These are phyloP conservation scores for Penicilliopsis zonata DNA, from an alignment of 495 filamentous ascomycete genomes.

Conservation along the genomic window DNA sequence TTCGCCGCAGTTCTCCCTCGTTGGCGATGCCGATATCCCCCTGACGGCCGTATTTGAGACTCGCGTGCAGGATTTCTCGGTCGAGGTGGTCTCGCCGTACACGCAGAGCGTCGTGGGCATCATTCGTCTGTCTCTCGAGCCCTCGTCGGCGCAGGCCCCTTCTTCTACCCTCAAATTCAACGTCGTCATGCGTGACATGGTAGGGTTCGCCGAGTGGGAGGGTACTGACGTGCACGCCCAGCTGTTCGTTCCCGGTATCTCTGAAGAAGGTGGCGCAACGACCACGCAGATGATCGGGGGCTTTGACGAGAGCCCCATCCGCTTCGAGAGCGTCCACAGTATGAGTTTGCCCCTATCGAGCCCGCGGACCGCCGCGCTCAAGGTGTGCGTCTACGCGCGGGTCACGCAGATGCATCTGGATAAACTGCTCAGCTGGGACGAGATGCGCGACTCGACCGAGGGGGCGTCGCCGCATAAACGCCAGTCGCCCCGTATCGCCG, in stretches of 20 bases:
- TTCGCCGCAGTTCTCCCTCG: slow-evolving; percentile 81
- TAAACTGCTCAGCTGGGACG: slow-evolving; percentile 97
- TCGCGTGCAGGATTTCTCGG: slow-evolving; percentile 82
- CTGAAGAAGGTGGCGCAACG: slow-evolving; percentile 81
- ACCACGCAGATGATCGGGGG: slow-evolving; percentile 90
- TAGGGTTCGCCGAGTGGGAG: slow-evolving; percentile 92
- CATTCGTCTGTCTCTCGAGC: slow-evolving; percentile 81
- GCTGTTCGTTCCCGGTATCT: slow-evolving; percentile 85
- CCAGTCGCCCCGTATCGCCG: slow-evolving; percentile 65
- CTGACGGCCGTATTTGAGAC: slow-evolving; percentile 90
- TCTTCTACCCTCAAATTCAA: slow-evolving; percentile 95
- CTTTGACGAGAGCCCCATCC: slow-evolving; percentile 89
- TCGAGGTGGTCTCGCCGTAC: slow-evolving; percentile 88
- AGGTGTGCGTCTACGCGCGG: slow-evolving; percentile 88
- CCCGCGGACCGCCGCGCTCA: slow-evolving; percentile 58
- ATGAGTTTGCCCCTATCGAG: slow-evolving; percentile 93
- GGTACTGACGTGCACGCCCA: slow-evolving; percentile 94
- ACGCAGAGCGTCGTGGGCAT: slow-evolving; percentile 82
- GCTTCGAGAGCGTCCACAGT: slow-evolving; percentile 95
- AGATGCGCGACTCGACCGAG: slow-evolving; percentile 66
- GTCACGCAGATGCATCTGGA: slow-evolving; percentile 92
- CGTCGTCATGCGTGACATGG: slow-evolving; percentile 94
- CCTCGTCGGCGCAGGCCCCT: slow-evolving; percentile 85
- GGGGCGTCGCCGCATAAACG: slow-evolving; percentile 38
- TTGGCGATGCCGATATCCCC: slow-evolving; percentile 91